These are phyloP conservation scores for Colletotrichum musicola DNA, from an alignment of 2,329 filamentous ascomycete genomes.

Conservation along the genomic window DNA sequence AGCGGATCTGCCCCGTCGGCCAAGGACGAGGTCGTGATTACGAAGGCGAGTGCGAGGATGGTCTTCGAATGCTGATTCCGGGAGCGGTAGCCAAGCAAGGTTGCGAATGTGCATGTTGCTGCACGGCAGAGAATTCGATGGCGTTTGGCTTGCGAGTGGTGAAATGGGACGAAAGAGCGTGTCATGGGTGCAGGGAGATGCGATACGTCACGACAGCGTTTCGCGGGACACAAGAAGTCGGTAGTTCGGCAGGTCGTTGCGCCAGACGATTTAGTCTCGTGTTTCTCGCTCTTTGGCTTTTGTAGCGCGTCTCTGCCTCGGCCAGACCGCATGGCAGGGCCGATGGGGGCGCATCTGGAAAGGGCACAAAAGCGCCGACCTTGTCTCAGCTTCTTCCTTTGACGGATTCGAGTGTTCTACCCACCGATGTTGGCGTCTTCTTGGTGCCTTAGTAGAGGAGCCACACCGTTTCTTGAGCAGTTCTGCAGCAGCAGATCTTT, in stretches of 20 bases:
- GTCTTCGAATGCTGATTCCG: slow-evolving; percentile 3
- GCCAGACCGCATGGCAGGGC: slow-evolving; percentile 29
- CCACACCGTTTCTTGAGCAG: slow-evolving; percentile 22
- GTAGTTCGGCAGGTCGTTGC: slow-evolving; percentile 9
- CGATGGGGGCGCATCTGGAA: slow-evolving; percentile 16
- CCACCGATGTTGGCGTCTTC: neutral
- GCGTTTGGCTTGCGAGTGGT: slow-evolving; percentile 17
- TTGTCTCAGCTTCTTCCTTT: slow-evolving; percentile 29
- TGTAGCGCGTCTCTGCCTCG: slow-evolving; percentile 17
- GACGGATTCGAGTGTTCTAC: slow-evolving; percentile 21
- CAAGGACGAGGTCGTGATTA: slow-evolving; percentile 1
- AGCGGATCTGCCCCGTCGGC: slow-evolving; percentile 28
- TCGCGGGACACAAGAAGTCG: slow-evolving; percentile 14
- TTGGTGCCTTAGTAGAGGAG: slow-evolving; percentile 21
- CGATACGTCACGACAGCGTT: slow-evolving; percentile 10
- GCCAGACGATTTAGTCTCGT: slow-evolving; percentile 16
- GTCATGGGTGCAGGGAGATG: neutral
- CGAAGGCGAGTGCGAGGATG: slow-evolving; percentile 21
- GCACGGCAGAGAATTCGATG: neutral
- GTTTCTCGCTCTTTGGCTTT: slow-evolving; percentile 30
- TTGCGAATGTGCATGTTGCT: neutral
- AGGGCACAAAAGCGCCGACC: slow-evolving; percentile 12
- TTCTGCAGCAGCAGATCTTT: slow-evolving; percentile 4
- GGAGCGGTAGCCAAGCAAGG: slow-evolving; percentile 2
- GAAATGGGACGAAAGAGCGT: slow-evolving; percentile 2